Evolutionary conservation across 2,329 filamentous ascomycete genomes (phyloP), one percentile per base, ranked within the genome.

Genomic region (Rutstroemia sp.): DNA sequence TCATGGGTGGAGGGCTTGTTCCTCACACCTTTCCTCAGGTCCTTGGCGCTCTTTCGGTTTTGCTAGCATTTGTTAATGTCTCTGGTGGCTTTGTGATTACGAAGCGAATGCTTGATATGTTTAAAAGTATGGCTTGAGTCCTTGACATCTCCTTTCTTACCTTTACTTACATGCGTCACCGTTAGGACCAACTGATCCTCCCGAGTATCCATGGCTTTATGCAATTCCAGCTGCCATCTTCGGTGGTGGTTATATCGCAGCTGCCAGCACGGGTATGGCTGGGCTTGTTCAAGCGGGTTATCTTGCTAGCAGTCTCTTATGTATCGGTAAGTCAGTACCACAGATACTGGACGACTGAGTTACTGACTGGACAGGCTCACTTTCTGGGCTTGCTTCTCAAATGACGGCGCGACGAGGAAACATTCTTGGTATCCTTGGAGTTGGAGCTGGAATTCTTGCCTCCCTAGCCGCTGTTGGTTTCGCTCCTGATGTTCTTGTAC

Each of bases 91-190:
- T 96, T 59, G 87, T 95, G 45, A 89, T 96, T 58, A 95, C 90
- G 3, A 95, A 95, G 73, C 81, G 91, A 60, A 96, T 96, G 91
- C 76, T 96, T 45, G 90, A 95, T 69, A 92, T 92, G 88, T 92
- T 92, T 69, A 88, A 87, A 68, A 81, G 88, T 77, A 67, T 65
- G 79, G 69, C 5, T 12, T 23, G 16, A 2, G 14, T 8, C 41
- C 6, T 4, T 17, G 12, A 19, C 51, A 3, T 30, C 25, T 17
- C 9, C 12, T 23, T 23, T 10, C 1, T 12, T 4, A 14, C n/a
- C 7, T 19, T 25, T 17, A 16, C 10, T 9, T 42, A 17, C 42
- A 25, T 55, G 58, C 61, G 5, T 51, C 51, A 5, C 21, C 10
- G 7, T 9, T 30, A 80, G 81, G 84, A 12, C 86, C 89, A 25